Evolutionary conservation across 768 basidiomycete genomes (phyloP).

Genomic region (Mycena leptocephala): DNA sequence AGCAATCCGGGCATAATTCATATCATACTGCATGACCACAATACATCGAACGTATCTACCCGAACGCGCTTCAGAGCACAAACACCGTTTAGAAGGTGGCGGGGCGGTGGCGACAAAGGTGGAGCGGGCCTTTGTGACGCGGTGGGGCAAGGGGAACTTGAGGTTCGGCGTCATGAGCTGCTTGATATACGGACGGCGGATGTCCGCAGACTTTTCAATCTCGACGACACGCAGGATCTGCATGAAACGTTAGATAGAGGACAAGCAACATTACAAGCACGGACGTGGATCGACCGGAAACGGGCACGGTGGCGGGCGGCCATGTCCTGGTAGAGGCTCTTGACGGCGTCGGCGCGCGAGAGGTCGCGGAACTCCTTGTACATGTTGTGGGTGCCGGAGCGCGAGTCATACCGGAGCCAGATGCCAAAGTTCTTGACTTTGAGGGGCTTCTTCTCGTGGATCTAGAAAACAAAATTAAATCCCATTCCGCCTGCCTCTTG

Average conservation of each 20-base stretch:
- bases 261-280: constrained; percentile 42
- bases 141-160: constrained; percentile 98
- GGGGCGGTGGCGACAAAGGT: constrained; percentile 89
- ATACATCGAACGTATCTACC: constrained; percentile 5
- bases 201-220: constrained; percentile 91
- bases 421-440: constrained; percentile 99
- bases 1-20: neutral
- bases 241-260: neutral
- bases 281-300: constrained; percentile 97
- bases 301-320: constrained; percentile 98
- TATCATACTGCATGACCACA: constrained; percentile 19
- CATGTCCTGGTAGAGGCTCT: constrained; percentile 99
- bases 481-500: constrained; percentile 91
- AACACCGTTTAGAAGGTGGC: constrained; percentile 72
- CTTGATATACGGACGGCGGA: constrained; percentile 98
- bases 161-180: constrained; percentile 92
- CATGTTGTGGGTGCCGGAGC: constrained; percentile 99
- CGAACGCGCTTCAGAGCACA: neutral
- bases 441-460: constrained; percentile 96
- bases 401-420: constrained; percentile 99
- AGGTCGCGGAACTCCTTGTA: constrained; percentile 99
- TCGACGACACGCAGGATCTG: constrained; percentile 98
- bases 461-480: constrained; percentile 73
- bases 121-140: constrained; percentile 83
- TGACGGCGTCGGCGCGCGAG: constrained; percentile 94